These are phyloP conservation scores for Stipa capillata DNA, from an alignment of 176 grass and related monocot species.

Conservation along the genomic window DNA sequence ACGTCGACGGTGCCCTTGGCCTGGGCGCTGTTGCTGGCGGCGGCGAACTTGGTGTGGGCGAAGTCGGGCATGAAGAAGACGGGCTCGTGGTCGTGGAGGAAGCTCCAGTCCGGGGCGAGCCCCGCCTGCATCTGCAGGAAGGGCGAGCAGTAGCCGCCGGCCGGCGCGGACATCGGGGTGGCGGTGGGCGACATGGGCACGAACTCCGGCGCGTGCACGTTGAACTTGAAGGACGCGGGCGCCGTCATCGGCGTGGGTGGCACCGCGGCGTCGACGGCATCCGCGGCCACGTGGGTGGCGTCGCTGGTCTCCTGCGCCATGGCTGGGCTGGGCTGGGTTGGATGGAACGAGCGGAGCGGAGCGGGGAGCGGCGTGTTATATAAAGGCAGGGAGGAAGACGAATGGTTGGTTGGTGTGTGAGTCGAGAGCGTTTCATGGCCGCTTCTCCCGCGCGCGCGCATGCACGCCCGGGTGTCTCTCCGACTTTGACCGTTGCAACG, in stretches of 20 bases:
- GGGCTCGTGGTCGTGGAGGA: conserved; percentile 52
- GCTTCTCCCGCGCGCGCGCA: not conserved
- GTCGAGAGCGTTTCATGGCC: conserved; percentile 39
- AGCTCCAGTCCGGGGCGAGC: conserved; percentile 60
- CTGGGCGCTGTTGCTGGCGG: conserved; percentile 17
- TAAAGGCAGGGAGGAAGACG: not conserved
- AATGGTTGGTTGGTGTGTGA: conserved; percentile 25
- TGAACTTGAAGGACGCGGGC: conserved; percentile 45
- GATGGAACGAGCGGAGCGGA: not conserved
- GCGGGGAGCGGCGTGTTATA: not conserved
- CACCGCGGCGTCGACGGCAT: not conserved
- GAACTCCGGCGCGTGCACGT: conserved; percentile 73
- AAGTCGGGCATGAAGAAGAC: conserved; percentile 64
- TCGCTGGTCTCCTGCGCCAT: conserved; percentile 34
- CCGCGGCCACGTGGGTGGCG: too few species aligned
- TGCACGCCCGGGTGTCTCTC: not conserved
- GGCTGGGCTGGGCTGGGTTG: not conserved
- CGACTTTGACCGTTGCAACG: not conserved
- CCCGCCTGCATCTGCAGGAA: conserved; percentile 45
- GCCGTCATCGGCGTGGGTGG: not conserved
- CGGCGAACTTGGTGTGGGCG: conserved; percentile 35
- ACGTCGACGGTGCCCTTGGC: conserved; percentile 36
- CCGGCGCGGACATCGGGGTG: conserved; percentile 8
- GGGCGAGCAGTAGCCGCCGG: conserved; percentile 46
- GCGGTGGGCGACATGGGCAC: conserved; percentile 44